These are phyloP conservation scores for Xylariomycetidae sp. DNA, from an alignment of 2,329 filamentous ascomycete species.

Conservation along the genomic window DNA sequence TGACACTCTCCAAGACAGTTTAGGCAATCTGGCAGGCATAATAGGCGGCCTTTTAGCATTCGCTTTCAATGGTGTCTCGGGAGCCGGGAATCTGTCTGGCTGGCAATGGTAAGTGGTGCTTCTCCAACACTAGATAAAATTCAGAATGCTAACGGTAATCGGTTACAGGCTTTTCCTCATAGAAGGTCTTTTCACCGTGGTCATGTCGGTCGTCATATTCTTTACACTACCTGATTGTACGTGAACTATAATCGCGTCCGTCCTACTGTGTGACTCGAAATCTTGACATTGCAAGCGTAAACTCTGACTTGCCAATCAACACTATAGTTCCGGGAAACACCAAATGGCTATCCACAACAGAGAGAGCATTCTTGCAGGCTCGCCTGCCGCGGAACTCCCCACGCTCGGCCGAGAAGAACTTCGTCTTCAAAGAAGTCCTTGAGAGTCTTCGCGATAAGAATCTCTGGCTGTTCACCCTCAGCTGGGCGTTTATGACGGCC, in stretches of 20 bases:
- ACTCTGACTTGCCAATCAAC: no score
- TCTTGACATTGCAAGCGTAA: neutral
- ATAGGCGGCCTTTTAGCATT: conserved; percentile 39
- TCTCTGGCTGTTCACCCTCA: neutral
- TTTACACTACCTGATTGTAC: neutral
- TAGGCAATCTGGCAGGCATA: conserved; percentile 36
- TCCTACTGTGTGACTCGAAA: no score
- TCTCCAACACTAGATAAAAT: neutral
- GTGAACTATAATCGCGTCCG: neutral
- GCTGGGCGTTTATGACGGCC: neutral
- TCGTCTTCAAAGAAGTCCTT: neutral
- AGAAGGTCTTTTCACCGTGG: neutral
- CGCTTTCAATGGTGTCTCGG: conserved; percentile 35
- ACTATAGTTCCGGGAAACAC: neutral
- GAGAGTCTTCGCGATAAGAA: neutral
- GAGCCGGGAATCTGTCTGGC: conserved; percentile 28
- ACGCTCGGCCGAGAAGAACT: neutral
- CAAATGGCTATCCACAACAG: neutral
- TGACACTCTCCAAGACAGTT: conserved; percentile 24
- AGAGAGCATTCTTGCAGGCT: neutral
- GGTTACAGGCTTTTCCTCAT: neutral
- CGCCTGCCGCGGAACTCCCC: neutral
- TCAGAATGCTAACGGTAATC: conserved; percentile 2
- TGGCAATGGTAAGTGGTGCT: conserved; percentile 29
- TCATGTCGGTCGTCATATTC: neutral